Conservation (phyloP, 257 asterid species). For the Nyctanthes arbortristis region DNA sequence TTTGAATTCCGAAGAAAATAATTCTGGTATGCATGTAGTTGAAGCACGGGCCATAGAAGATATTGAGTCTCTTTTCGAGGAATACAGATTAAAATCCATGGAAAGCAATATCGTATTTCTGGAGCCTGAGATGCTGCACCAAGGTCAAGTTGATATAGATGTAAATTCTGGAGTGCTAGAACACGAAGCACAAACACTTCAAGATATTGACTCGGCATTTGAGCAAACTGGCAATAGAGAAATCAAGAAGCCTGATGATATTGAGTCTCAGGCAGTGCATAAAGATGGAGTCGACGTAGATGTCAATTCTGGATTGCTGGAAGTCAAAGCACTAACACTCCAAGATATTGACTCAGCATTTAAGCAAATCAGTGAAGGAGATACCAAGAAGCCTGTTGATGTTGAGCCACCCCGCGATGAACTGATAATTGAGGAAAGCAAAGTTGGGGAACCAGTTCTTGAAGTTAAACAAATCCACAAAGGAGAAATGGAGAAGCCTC, state of each 20-base stretch:
- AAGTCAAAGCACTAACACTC: slow-evolving; percentile 31
- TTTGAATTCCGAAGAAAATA: slow-evolving; percentile 26
- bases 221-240: slow-evolving; percentile 10
- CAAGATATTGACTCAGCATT: slow-evolving; percentile 31
- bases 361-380: slow-evolving; percentile 28
- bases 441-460: slow-evolving; percentile 19
- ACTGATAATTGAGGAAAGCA: slow-evolving; percentile 23
- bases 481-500: too few species aligned
- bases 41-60: slow-evolving; percentile 32
- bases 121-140: slow-evolving; percentile 17
- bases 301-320: slow-evolving; percentile 21
- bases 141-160: slow-evolving; percentile 18
- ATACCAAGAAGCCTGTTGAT: slow-evolving; percentile 22
- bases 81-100: slow-evolving; percentile 25
- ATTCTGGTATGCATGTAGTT: slow-evolving; percentile 26
- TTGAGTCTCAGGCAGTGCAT: background rate
- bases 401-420: slow-evolving; percentile 28
- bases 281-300: background rate
- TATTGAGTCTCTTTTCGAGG: slow-evolving; percentile 28
- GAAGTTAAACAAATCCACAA: background rate
- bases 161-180: background rate
- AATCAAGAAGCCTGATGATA: slow-evolving; percentile 12
- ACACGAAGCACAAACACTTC: slow-evolving; percentile 4
- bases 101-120: slow-evolving; percentile 19
- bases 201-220: slow-evolving; percentile 15